Evolutionary conservation across 2,329 filamentous ascomycete species (phyloP), one percentile per base, ranked within the genome.

Genomic region (Ophidiomyces ophidiicola): DNA sequence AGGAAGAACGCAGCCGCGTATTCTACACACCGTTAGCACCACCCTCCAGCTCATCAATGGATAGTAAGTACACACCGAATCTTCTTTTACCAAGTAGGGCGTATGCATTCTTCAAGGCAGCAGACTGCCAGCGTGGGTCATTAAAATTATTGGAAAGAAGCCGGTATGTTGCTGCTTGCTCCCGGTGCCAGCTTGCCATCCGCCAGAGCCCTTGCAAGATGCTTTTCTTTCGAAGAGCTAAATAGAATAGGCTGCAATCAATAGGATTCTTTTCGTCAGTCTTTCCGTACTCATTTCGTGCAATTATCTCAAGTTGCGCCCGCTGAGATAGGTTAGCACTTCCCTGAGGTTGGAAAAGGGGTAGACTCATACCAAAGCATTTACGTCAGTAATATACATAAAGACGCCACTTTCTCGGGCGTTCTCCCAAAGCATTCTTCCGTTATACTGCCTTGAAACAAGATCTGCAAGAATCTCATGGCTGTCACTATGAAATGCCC

Each of bases 1-100:
- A 98, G 68, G 65, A 98, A 98, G 63, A 96, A 98, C 0, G 90
- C 82, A 1, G 88, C 90, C 2, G 90, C 87, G 54, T 98, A 98
- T 61, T 84, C 85, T 85, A 39, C 23, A 39, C 19, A 20, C 4
- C 17, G 37, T 48, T 39, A 47, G 34, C n/a, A 41, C 40, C 29
- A 23, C 30, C 34, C 38, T 39, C 14, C 18, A 23, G 15, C 6
- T 14, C 10, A 17, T 25, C 20, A 14, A 32, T 6, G 15, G 28
- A 38, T n/a, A 33, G 26, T 6, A 26, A 8, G 21, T 8, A 53
- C 70, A 54, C 60, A 85, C 81, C 75, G 57, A 94, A 94, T 35
- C 90, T 72, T 31, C 85, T 74, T 60, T 86, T 92, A 48, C 88
- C 90, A 55, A 98, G 78, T 39, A 98, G 62, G 2, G 90, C 88